These are phyloP conservation scores for Pseudoturritis turrita DNA, from an alignment of 345 rosid species.

Conservation along the genomic window DNA sequence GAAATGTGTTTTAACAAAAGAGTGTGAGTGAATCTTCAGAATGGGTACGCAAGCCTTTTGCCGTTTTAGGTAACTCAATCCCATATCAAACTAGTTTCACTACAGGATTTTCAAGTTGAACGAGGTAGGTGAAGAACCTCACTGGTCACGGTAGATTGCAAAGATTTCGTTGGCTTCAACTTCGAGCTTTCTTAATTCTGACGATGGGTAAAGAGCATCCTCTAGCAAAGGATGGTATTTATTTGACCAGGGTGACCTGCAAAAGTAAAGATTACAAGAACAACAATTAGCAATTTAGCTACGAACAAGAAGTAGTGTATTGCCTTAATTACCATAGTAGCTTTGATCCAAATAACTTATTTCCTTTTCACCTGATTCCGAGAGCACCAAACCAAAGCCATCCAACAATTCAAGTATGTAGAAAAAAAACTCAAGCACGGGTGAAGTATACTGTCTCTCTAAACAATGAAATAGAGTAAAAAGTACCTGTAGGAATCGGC, in stretches of 20 bases:
- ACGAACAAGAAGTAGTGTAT: background rate
- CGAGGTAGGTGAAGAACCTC: conserved; percentile 91
- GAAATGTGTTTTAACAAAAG: background rate
- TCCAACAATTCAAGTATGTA: background rate
- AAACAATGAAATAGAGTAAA: background rate
- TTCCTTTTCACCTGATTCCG: background rate
- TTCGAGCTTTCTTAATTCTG: conserved; percentile 81
- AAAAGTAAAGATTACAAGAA: conserved; percentile 12
- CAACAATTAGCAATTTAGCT: background rate
- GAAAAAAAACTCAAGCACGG: background rate
- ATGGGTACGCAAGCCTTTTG: background rate
- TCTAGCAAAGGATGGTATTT: conserved; percentile 73
- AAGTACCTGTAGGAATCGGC: conserved; percentile 89
- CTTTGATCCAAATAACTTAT: background rate
- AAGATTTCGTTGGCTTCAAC: conserved; percentile 88
- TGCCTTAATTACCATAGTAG: background rate
- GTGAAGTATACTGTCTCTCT: background rate
- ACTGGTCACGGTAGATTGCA: conserved; percentile 96
- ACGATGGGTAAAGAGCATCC: conserved; percentile 77
- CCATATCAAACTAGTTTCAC: background rate
- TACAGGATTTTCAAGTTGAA: conserved; percentile 20
- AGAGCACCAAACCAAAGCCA: background rate
- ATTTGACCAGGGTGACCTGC: conserved; percentile 95
- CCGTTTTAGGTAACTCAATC: background rate
- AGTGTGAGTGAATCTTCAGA: background rate